Evolutionary conservation across 768 basidiomycete genomes (phyloP).

Genomic region (Suillus americanus): DNA sequence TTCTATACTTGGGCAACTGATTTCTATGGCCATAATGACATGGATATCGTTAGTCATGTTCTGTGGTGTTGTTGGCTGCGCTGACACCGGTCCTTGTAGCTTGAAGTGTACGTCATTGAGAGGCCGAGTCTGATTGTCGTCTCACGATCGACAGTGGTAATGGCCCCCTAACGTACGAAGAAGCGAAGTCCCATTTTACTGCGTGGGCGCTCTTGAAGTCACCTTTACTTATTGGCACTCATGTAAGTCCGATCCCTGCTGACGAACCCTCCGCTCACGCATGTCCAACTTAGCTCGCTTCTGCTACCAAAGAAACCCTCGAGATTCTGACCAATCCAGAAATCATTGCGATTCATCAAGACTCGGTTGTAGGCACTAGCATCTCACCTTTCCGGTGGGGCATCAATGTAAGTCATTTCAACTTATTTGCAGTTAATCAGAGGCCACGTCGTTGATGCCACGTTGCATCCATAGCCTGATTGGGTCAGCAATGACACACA

Average conservation of each 20-base stretch:
- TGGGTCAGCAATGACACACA: constrained; percentile 42
- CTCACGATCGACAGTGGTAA: constrained; percentile 48
- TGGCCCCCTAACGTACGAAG: constrained; percentile 58
- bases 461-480: constrained; percentile 27
- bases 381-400: constrained; percentile 72
- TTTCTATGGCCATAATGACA: constrained; percentile 67
- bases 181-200: constrained; percentile 69
- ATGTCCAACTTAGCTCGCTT: constrained; percentile 40
- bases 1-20: constrained; percentile 62
- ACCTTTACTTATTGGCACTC: constrained; percentile 61
- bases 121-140: neutral
- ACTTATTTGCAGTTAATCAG: neutral
- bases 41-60: constrained; percentile 56
- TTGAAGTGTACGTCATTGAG: constrained; percentile 49
- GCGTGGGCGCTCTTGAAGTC: constrained; percentile 74
- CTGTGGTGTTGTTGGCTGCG: neutral
- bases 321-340: constrained; percentile 62
- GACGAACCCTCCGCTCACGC: neutral
- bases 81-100: constrained; percentile 30
- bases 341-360: constrained; percentile 69
- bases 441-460: neutral
- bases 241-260: constrained; percentile 36
- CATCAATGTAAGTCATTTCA: constrained; percentile 47
- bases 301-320: constrained; percentile 48
- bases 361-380: constrained; percentile 57